phyloP scores from a whole-genome alignment of 257 asterid species.

The Solanum chiquidenum region DNA sequence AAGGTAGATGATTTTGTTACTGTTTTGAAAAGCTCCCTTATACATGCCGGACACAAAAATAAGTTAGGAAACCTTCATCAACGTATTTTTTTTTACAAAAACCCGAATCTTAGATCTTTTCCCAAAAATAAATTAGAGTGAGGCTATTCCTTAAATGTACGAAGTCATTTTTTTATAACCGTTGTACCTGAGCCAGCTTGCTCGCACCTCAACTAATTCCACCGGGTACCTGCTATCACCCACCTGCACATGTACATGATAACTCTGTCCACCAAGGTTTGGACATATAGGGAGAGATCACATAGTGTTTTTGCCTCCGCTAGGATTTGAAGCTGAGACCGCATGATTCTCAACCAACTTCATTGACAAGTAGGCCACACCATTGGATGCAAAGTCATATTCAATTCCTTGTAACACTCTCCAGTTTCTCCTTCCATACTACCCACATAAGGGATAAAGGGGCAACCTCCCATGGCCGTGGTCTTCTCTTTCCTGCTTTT shows the following conservation, averaged over 20 bases:
- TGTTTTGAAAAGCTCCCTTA: background rate
- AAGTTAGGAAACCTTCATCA: background rate
- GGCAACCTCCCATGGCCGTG: background rate
- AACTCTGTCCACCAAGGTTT: background rate
- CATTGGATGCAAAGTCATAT: background rate
- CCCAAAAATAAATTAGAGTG: background rate
- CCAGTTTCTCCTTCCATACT: background rate
- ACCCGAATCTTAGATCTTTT: background rate
- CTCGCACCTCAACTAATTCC: background rate
- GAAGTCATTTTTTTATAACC: background rate
- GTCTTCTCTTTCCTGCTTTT: background rate
- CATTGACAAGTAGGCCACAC: background rate
- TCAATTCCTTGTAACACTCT: background rate
- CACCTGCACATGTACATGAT: background rate
- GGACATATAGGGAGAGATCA: background rate
- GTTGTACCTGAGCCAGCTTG: background rate
- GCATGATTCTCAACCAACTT: background rate
- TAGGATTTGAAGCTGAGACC: background rate
- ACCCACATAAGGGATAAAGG: background rate
- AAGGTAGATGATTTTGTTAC: background rate
- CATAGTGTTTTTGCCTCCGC: background rate
- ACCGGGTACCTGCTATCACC: background rate
- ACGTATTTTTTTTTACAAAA: background rate
- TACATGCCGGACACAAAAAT: background rate
- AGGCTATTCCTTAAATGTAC: background rate